phyloP scores from a whole-genome alignment of 2,329 filamentous ascomycete genomes.

The Penicillium crustosum region DNA sequence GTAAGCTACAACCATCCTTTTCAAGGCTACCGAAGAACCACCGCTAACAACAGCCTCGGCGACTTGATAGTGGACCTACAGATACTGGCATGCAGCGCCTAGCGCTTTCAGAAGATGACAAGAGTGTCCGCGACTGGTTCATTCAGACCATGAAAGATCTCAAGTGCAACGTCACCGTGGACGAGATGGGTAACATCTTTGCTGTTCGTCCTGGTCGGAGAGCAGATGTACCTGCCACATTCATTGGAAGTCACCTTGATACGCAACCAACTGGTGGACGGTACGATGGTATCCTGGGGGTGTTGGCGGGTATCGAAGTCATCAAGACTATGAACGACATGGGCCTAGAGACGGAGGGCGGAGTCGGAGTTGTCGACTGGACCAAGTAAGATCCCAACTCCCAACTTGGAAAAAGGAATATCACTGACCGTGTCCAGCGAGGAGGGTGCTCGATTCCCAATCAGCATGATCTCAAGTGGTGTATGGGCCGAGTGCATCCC shows the following conservation, averaged over 20 bases:
- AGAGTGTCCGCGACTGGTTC: slow-evolving; percentile 74
- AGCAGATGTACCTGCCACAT: slow-evolving; percentile 61
- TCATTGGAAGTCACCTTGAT: slow-evolving; percentile 69
- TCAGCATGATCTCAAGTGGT: slow-evolving; percentile 69
- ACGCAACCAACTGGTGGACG: slow-evolving; percentile 57
- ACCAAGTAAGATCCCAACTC: slow-evolving; percentile 29
- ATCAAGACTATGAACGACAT: slow-evolving; percentile 67
- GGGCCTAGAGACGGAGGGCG: slow-evolving; percentile 66
- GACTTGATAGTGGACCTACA: slow-evolving; percentile 43
- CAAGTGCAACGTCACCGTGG: slow-evolving; percentile 66
- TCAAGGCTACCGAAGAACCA: neutral
- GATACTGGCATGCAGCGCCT: slow-evolving; percentile 78
- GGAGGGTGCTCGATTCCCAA: slow-evolving; percentile 75
- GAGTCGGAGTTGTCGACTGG: slow-evolving; percentile 69
- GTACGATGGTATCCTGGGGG: slow-evolving; percentile 67
- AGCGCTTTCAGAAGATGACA: slow-evolving; percentile 69
- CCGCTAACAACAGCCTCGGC: neutral
- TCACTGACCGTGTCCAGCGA: slow-evolving; percentile 53
- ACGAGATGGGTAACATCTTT: slow-evolving; percentile 80
- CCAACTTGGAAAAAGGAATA: neutral
- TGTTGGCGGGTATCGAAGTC: slow-evolving; percentile 72
- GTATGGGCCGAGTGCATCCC: slow-evolving; percentile 70
- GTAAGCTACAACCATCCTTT: slow-evolving; percentile 47
- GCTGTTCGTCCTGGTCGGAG: slow-evolving; percentile 64
- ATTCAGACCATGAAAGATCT: slow-evolving; percentile 60